phyloP scores from a whole-genome alignment of 495 filamentous ascomycete genomes.

The Aspergillus sclerotiicarbonarius region DNA sequence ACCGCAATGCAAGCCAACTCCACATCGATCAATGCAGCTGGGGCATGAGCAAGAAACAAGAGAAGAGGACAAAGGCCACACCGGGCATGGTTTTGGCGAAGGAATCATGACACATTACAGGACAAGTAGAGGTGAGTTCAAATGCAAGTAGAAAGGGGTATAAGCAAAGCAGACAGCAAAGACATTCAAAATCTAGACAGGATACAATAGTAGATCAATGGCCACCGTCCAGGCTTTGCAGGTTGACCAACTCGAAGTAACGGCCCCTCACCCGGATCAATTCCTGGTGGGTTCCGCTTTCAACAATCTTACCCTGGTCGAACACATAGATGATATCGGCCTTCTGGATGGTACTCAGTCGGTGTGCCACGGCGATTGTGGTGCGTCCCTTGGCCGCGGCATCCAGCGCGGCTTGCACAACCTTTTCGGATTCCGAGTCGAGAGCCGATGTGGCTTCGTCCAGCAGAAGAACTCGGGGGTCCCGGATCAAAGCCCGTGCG shows the following conservation, averaged over 20 bases:
- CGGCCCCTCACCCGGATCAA: conserved; percentile 64
- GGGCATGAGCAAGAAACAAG: conserved; percentile 1
- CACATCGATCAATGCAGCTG: background rate
- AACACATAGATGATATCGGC: conserved; percentile 85
- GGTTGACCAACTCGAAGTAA: conserved; percentile 73
- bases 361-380: conserved; percentile 76
- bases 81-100: background rate
- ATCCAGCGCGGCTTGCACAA: conserved; percentile 79
- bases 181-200: conserved; percentile 7
- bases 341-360: conserved; percentile 76
- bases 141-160: conserved; percentile 3
- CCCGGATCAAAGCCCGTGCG: conserved; percentile 68
- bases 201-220: conserved; percentile 19
- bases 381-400: conserved; percentile 71
- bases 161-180: conserved; percentile 4
- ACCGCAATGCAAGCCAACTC: background rate
- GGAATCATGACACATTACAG: conserved; percentile 7
- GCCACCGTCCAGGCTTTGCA: conserved; percentile 74
- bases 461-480: conserved; percentile 69
- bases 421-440: conserved; percentile 78
- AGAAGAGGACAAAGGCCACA: background rate
- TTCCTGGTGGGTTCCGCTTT: conserved; percentile 69
- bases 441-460: conserved; percentile 83
- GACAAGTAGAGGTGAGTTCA: conserved; percentile 6
- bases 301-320: conserved; percentile 70